Evolutionary conservation across 768 basidiomycete species (phyloP).

Genomic region (Leccinum subgranulosum): DNA sequence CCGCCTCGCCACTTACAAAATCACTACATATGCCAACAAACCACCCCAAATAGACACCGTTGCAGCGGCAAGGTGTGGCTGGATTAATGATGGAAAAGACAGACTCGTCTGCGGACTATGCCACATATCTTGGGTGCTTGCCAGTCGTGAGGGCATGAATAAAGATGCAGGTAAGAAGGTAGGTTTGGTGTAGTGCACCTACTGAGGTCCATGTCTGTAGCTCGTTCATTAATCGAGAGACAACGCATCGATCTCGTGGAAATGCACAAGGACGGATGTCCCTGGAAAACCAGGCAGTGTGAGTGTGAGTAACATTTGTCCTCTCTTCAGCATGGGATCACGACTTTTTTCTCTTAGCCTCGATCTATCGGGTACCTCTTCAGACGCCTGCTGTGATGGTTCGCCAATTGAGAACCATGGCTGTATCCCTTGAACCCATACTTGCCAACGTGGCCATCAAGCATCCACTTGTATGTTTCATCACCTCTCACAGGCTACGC

Average conservation of each 20-base stretch:
- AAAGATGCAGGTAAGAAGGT: conserved; percentile 71
- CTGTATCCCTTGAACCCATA: conserved; percentile 49
- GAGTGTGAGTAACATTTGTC: conserved; percentile 50
- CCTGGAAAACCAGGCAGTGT: conserved; percentile 80
- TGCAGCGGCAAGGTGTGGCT: conserved; percentile 78
- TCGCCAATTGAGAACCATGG: conserved; percentile 55
- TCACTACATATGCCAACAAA: conserved; percentile 79
- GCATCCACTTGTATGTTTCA: conserved; percentile 65
- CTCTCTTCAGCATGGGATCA: not conserved
- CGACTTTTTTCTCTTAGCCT: conserved; percentile 36
- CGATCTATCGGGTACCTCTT: conserved; percentile 73
- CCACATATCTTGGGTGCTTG: conserved; percentile 69
- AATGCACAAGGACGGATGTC: conserved; percentile 78
- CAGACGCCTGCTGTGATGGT: conserved; percentile 63
- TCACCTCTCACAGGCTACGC: not conserved
- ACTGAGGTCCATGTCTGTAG: conserved; percentile 36
- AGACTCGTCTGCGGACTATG: conserved; percentile 73
- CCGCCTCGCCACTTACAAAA: conserved; percentile 74
- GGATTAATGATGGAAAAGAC: conserved; percentile 82
- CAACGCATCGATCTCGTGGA: conserved; percentile 63
- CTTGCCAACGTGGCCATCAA: conserved; percentile 56
- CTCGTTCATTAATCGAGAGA: conserved; percentile 68
- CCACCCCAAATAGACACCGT: conserved; percentile 72
- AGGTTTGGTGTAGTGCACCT: conserved; percentile 14
- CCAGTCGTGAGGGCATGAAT: conserved; percentile 64